Evolutionary conservation across 352 stramenopile genomes (phyloP), one percentile per base, ranked within the genome.

Genomic region (Pythium dissotocum): DNA sequence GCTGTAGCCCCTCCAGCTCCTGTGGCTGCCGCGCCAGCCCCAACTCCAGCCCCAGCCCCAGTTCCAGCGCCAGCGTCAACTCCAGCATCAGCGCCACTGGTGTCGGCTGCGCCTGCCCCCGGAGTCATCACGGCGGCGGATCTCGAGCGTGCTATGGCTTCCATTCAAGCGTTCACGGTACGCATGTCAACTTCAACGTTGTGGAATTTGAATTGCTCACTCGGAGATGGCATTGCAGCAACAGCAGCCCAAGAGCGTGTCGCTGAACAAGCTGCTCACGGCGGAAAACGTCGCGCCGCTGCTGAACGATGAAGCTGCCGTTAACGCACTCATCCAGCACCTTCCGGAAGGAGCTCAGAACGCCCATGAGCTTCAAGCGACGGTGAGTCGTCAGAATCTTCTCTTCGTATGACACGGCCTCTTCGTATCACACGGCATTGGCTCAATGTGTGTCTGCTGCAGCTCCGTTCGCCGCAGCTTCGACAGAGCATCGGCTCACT

Each of bases 401-500:
- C 16, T 24, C 21, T 24, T 24, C 21, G 21, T 24, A 24, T 24
- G 21, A 24, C 21, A 24, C 21, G 21, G 21, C 21, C 21, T 24
- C 21, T 24, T 24, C 21, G 21, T 24, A 24, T 24, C 21, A 24
- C 13, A 24, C 6, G 40, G 6, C 40, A 60, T 16, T 16, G 10
- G 14, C 36, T 63, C 5, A 42, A 12, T 60, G 16, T 32, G 32
- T 56, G 60, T 10, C 61, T 12, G 33, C 13, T 69, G 33, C 32
- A 94, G 87, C 53, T 93, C 44, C 78, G 76, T 40, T 92, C 87
- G 5, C 93, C 93, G 4, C 93, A 97, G 69, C 77, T 98, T 21
- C 89, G 89, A 33, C 92, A 97, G 66, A 92, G 88, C 66, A 82
- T 98, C n/a, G 80, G 73, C 28, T 93, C 87, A 44, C 82, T 98